phyloP scores from a whole-genome alignment of 169 alveolate species.

The Plasmodium yoelii region DNA sequence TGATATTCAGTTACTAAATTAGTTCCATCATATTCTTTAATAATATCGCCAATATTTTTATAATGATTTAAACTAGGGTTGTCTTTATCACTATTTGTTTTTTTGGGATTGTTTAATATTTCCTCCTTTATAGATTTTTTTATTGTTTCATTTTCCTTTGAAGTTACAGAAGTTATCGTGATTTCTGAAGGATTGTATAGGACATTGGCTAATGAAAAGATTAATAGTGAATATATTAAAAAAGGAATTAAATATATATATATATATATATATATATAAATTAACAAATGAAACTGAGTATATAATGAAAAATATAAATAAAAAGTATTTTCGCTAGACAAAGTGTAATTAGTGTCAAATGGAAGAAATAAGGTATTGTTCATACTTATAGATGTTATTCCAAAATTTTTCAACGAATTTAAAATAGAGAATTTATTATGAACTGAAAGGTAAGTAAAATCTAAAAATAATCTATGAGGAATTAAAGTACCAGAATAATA shows the following conservation, averaged over 20 bases:
- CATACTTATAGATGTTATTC: conserved; percentile 22
- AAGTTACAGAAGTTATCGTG: conserved; percentile 19
- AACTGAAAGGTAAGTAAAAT: conserved; percentile 28
- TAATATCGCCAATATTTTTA: conserved; percentile 30
- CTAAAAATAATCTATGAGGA: conserved; percentile 54
- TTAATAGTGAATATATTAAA: too few species aligned
- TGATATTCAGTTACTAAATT: conserved; percentile 10
- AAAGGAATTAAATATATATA: too few species aligned
- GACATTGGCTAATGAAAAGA: neutral
- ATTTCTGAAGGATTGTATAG: conserved; percentile 2
- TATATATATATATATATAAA: too few species aligned
- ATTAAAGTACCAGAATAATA: conserved; percentile 61
- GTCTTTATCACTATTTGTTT: neutral
- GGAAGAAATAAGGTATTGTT: neutral
- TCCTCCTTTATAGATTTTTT: conserved; percentile 33
- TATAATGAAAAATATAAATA: too few species aligned
- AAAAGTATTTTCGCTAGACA: conserved; percentile 16
- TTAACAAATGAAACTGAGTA: too few species aligned
- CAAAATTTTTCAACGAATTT: conserved; percentile 22
- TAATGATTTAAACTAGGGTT: conserved; percentile 1
- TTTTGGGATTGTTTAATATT: neutral
- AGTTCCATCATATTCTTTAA: neutral
- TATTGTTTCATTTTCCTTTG: conserved; percentile 46
- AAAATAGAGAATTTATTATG: conserved; percentile 30
- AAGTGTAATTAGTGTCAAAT: conserved; percentile 12